phyloP scores from a whole-genome alignment of 2,329 filamentous ascomycete genomes.

The Fusarium begoniae region DNA sequence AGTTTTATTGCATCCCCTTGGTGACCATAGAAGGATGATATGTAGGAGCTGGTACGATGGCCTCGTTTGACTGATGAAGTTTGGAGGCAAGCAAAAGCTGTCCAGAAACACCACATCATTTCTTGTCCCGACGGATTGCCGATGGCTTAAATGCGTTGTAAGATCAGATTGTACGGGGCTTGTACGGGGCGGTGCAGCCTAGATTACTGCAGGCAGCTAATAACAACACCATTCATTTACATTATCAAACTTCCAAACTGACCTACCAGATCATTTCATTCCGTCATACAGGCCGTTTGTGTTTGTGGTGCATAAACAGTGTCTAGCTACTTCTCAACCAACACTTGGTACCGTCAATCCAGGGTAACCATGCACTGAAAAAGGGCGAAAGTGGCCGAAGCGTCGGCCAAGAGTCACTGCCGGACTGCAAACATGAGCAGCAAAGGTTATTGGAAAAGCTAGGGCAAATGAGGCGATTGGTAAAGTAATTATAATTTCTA shows the following conservation, averaged over 20 bases:
- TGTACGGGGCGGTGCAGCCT: too few relatives aligned
- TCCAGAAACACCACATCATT: neutral
- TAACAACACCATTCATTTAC: too few relatives aligned
- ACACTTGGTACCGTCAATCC: rapidly evolving
- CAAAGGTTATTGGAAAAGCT: neutral
- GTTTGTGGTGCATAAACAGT: too few relatives aligned
- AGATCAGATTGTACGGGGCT: rapidly evolving
- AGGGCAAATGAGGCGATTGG: neutral
- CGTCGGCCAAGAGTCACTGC: neutral
- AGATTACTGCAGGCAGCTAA: too few relatives aligned
- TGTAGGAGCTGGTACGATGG: rapidly evolving
- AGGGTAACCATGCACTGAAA: neutral
- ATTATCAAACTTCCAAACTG: neutral
- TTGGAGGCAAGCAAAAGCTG: rapidly evolving
- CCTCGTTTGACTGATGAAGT: rapidly evolving
- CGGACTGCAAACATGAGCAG: neutral
- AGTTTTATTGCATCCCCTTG: too few relatives aligned
- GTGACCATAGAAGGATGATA: neutral
- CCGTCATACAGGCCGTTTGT: rapidly evolving
- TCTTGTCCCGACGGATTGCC: neutral
- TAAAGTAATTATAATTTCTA: rapidly evolving
- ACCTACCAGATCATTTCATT: rapidly evolving
- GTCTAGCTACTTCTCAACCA: neutral
- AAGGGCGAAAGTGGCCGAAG: neutral
- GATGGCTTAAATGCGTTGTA: rapidly evolving